Conservation (phyloP, 192 early-diverging fungal species). For the Coemansia sp. region DNA sequence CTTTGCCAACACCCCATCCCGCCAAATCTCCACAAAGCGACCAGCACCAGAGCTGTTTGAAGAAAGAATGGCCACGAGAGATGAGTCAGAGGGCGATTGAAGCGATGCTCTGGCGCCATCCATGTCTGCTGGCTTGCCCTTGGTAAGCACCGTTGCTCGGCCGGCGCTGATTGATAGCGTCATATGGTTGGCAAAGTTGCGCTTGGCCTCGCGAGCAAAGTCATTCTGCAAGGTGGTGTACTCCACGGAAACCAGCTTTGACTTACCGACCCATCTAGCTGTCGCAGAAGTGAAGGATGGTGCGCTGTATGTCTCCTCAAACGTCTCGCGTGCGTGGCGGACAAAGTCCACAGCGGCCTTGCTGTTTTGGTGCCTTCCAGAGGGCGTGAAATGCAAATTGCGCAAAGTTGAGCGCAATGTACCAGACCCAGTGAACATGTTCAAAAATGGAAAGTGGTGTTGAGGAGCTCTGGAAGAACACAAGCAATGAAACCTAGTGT, state of each 20-base stretch:
- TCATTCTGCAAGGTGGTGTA: slow-evolving; percentile 54
- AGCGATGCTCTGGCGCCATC: slow-evolving; percentile 16
- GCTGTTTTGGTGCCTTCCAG: slow-evolving; percentile 26
- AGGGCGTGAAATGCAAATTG: background rate
- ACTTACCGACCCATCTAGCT: slow-evolving; percentile 7
- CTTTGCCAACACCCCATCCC: slow-evolving; percentile 52
- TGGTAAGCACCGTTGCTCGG: slow-evolving; percentile 24
- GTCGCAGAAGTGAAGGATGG: slow-evolving; percentile 16
- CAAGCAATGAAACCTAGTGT: too few relatives aligned
- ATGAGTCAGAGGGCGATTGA: slow-evolving; percentile 32
- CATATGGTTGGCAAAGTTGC: slow-evolving; percentile 43
- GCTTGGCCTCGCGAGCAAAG: slow-evolving; percentile 54
- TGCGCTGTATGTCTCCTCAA: slow-evolving; percentile 29
- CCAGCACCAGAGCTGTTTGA: slow-evolving; percentile 6
- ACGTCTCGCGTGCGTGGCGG: slow-evolving; percentile 22
- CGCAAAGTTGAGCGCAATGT: background rate
- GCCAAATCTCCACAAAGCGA: slow-evolving; percentile 65
- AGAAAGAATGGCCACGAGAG: slow-evolving; percentile 46
- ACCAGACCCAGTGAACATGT: background rate
- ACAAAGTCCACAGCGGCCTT: slow-evolving; percentile 31
- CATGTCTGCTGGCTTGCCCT: slow-evolving; percentile 32
- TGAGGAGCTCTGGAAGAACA: background rate
- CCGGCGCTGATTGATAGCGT: slow-evolving; percentile 31
- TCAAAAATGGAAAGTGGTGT: background rate
- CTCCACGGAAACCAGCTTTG: slow-evolving; percentile 27